Evolutionary conservation across 73 alveolate genomes (phyloP).

Genomic region (Paramecium pentaurelia): DNA sequence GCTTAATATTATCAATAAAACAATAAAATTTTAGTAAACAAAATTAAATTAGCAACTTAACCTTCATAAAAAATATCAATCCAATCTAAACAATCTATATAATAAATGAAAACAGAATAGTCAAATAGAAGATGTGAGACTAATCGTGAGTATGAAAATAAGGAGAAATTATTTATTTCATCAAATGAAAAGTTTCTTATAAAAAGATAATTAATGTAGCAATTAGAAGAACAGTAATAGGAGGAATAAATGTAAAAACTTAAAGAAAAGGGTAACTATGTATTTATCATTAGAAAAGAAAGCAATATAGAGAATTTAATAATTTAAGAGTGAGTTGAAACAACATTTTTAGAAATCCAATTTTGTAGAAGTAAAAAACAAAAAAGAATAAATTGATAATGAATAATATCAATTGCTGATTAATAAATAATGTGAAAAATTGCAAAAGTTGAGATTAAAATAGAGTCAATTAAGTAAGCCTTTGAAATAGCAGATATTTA

Average conservation of each 20-base stretch:
- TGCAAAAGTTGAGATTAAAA: neutral
- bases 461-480: neutral
- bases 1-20: constrained; percentile 2
- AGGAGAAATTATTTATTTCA: neutral
- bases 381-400: neutral
- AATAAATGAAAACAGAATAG: neutral
- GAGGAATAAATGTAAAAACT: neutral
- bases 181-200: neutral
- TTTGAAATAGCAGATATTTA: neutral
- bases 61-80: neutral
- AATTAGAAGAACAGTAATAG: neutral
- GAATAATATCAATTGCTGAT: neutral
- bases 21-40: neutral
- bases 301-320: neutral
- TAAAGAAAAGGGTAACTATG: neutral
- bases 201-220: neutral
- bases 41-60: neutral
- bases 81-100: neutral
- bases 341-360: neutral
- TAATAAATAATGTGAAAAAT: neutral
- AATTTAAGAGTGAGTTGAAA: neutral
- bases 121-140: neutral
- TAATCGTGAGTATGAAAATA: neutral
- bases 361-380: neutral
- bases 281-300: neutral